Evolutionary conservation across 2,329 filamentous ascomycete species (phyloP).

Genomic region (Huntiella savannae): DNA sequence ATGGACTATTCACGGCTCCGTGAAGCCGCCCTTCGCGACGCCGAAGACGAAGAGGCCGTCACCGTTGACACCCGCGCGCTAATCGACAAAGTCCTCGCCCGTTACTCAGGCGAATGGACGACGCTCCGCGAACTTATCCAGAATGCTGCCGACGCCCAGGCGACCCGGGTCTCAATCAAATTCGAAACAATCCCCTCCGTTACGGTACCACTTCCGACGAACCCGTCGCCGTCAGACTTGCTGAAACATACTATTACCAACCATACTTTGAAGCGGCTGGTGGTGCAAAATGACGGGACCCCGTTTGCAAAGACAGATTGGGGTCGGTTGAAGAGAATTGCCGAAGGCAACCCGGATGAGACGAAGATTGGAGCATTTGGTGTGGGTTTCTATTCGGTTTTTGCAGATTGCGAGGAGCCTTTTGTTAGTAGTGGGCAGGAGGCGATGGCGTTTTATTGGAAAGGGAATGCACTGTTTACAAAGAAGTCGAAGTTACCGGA

Average conservation of each 20-base stretch:
- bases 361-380: slow-evolving; percentile 98
- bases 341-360: slow-evolving; percentile 97
- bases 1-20: slow-evolving; percentile 65
- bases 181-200: slow-evolving; percentile 82
- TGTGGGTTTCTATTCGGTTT: slow-evolving; percentile 96
- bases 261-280: slow-evolving; percentile 69
- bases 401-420: slow-evolving; percentile 92
- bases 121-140: slow-evolving; percentile 84
- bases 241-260: slow-evolving; percentile 70
- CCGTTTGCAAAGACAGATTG: slow-evolving; percentile 82
- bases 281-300: slow-evolving; percentile 83
- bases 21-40: slow-evolving; percentile 68
- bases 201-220: slow-evolving; percentile 48
- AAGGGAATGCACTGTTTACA: slow-evolving; percentile 91
- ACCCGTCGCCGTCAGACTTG: slow-evolving; percentile 47
- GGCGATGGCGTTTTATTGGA: slow-evolving; percentile 99
- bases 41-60: slow-evolving; percentile 86
- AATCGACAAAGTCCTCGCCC: slow-evolving; percentile 91
- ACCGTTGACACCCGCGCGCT: slow-evolving; percentile 92
- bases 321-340: slow-evolving; percentile 83
- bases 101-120: slow-evolving; percentile 92
- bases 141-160: slow-evolving; percentile 93
- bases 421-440: slow-evolving; percentile 85
- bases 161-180: slow-evolving; percentile 71
- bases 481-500: slow-evolving; percentile 58